Evolutionary conservation across 495 filamentous ascomycete species (phyloP).

Genomic region (Trichoderma virens): DNA sequence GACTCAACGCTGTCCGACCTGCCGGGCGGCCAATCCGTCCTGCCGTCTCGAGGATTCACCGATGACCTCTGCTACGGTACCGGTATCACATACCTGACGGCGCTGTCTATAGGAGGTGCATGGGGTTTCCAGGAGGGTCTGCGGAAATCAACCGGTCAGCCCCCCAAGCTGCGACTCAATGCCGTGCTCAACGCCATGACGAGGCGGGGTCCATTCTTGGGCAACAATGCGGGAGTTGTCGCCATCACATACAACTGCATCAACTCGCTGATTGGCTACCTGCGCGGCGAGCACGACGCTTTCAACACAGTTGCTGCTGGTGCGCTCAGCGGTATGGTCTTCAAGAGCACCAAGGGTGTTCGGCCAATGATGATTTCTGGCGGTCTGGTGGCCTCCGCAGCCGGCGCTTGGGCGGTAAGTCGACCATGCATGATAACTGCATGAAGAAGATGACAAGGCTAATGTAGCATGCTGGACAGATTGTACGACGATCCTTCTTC

Average conservation of each 20-base stretch:
- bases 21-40: conserved; percentile 74
- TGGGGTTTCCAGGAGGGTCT: conserved; percentile 91
- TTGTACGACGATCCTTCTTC: conserved; percentile 25
- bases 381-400: conserved; percentile 73
- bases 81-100: conserved; percentile 83
- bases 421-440: conserved; percentile 1
- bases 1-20: conserved; percentile 81
- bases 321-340: conserved; percentile 80
- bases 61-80: conserved; percentile 98
- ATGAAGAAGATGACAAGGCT: neutral
- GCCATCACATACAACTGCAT: conserved; percentile 92
- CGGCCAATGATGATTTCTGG: conserved; percentile 91
- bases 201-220: conserved; percentile 87
- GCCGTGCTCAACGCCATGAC: conserved; percentile 89
- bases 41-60: conserved; percentile 93
- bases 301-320: conserved; percentile 82
- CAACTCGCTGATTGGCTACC: conserved; percentile 82
- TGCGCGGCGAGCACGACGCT: conserved; percentile 83
- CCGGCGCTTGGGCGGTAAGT: conserved; percentile 84
- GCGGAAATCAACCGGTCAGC: conserved; percentile 60
- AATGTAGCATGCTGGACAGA: conserved; percentile 13
- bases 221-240: conserved; percentile 89
- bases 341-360: conserved; percentile 87
- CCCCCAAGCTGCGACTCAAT: conserved; percentile 87
- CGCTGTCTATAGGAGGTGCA: conserved; percentile 74